These are phyloP conservation scores for Oryza rufipogon DNA, from an alignment of 176 grass and related monocot species.

Conservation along the genomic window DNA sequence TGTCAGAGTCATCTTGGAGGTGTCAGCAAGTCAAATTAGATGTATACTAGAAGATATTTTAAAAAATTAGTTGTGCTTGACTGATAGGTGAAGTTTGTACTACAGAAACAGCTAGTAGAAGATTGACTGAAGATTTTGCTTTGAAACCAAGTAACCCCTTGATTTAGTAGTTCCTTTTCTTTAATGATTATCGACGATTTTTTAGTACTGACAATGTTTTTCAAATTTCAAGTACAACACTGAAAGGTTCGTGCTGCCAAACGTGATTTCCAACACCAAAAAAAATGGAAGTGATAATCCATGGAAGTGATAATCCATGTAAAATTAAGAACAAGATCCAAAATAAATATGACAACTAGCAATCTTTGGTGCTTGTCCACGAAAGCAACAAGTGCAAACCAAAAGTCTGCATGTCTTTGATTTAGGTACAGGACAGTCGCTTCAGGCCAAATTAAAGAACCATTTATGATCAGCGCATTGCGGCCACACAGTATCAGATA, in stretches of 20 bases:
- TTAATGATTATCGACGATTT: not conserved
- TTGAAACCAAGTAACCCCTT: not conserved
- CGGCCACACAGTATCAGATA: not conserved
- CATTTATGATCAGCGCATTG: not conserved
- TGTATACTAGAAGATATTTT: not conserved
- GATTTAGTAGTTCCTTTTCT: not conserved
- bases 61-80: not conserved
- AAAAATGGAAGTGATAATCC: not conserved
- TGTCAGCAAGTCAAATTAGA: not conserved
- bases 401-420: constrained; percentile 18
- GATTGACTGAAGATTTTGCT: constrained; percentile 7
- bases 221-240: not conserved
- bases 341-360: not conserved
- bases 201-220: not conserved
- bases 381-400: constrained; percentile 27
- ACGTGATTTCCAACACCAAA: not conserved
- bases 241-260: constrained; percentile 4
- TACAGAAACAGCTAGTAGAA: not conserved
- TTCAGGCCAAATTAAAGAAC: constrained; percentile 15
- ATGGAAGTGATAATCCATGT: not conserved
- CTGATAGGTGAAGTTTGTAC: not conserved
- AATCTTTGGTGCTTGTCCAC: constrained; percentile 20
- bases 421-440: not conserved
- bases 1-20: constrained; percentile 25
- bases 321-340: not conserved